phyloP scores from a whole-genome alignment of 192 early-diverging fungal genomes.

The Coemansia sp. region DNA sequence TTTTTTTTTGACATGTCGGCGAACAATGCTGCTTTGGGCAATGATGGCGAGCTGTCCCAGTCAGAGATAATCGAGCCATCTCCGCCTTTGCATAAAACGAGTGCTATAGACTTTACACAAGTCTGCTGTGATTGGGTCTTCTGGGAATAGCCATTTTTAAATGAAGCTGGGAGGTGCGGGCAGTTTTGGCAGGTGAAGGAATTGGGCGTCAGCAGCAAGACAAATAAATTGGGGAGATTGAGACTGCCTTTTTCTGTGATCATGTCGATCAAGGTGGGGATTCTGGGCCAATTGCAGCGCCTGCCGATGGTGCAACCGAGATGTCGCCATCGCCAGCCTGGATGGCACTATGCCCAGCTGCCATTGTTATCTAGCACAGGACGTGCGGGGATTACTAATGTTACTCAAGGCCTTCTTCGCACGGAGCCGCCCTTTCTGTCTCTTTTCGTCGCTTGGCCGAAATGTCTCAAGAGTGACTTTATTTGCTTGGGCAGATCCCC shows the following conservation, averaged over 20 bases:
- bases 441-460: too few species aligned
- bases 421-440: too few species aligned
- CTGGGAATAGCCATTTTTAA: too few species aligned
- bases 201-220: not conserved
- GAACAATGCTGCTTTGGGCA: too few species aligned
- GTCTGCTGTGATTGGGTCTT: too few species aligned
- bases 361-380: not conserved
- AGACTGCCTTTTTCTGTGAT: not conserved
- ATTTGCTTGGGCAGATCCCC: not conserved
- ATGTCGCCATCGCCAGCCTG: conserved; percentile 33
- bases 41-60: not conserved
- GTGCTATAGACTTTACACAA: too few species aligned
- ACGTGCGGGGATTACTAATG: not conserved
- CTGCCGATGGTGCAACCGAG: conserved; percentile 31
- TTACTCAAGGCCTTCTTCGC: too few species aligned
- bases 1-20: not conserved
- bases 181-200: not conserved
- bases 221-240: too few species aligned
- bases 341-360: conserved; percentile 18
- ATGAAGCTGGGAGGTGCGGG: not conserved
- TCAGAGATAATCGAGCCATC: conserved; percentile 22
- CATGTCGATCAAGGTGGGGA: not conserved
- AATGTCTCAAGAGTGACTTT: too few species aligned
- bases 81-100: conserved; percentile 34
- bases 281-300: conserved; percentile 20